Base-by-base conservation (phyloP, 1,139 yeast species). In the Kodamaea suecica region DNA sequence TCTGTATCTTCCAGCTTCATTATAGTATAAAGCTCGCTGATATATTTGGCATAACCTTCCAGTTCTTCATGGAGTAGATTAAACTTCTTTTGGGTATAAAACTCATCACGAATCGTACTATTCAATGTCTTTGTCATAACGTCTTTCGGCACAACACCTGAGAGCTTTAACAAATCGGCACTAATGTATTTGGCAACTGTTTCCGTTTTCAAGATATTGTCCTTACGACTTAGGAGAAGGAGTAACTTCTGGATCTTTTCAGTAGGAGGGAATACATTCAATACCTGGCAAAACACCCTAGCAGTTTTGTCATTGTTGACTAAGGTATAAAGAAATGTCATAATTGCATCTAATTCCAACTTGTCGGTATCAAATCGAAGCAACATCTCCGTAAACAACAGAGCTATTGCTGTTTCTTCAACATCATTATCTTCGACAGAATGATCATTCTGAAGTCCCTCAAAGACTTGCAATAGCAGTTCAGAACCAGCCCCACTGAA, bases 21-120 rank as follows among this genome's bases (percentile, higher is more conserved):
- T 3, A 78, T 69, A 2, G 59, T 45, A 38, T 61, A 57, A n/a
- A 84, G 44, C 39, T 80, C 78, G 5, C 71, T 71, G 0, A 80
- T 59, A 25, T 85, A 62, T 48, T 81, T 80, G 11, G 95, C 61
- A 57, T 77, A 92, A 1, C 97, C 98, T 53, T 83, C 92, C 11
- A 79, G 63, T 45, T 84, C 84, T 56, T 90, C 97, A 36, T 80
- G 76, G n/a, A 86, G 50, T 20, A 88, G 60, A 42, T 86, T 86
- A 60, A 66, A 88, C 42, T 84, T 78, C 49, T 76, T 78, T 40
- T 84, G 85, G 24, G 87, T 80, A 55, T 80, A 84, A 44, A 77
- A 51, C 62, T 75, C 64, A 54, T 78, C 63, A 59, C 81, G 59
- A 24, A 73, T 64, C 13, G 66, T 55, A 40, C 70, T 59, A 44